Percentiles rank a stretch among this genome's conserved stretches.
phyloP scores from a whole-genome alignment of 2,329 filamentous ascomycete genomes.

The Rhytidhysteron rufulum region DNA sequence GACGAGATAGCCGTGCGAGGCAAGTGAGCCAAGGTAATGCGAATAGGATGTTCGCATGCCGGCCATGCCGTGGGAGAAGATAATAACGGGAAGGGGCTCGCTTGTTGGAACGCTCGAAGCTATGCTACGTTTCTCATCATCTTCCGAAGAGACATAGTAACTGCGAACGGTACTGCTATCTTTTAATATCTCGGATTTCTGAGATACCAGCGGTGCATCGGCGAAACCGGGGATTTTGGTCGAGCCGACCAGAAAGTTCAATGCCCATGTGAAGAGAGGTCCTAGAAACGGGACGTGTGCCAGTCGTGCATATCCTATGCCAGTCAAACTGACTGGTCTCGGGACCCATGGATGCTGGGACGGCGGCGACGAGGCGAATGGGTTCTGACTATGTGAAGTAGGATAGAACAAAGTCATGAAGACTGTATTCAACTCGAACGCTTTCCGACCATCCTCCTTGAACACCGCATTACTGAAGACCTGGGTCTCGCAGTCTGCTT shows the following conservation, averaged over 20 bases:
- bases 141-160: slow-evolving; percentile 13
- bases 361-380: slow-evolving; percentile 13
- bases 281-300: slow-evolving; percentile 36
- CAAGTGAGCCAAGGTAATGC: slow-evolving; percentile 44
- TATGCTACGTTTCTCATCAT: slow-evolving; percentile 13
- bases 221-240: slow-evolving; percentile 42
- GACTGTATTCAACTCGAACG: slow-evolving; percentile 29
- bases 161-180: slow-evolving; percentile 4
- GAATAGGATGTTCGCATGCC: slow-evolving; percentile 44
- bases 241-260: slow-evolving; percentile 41
- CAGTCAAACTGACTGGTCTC: slow-evolving; percentile 40
- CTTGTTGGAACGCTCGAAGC: slow-evolving; percentile 15
- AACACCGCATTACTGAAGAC: slow-evolving; percentile 34
- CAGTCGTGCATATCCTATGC: slow-evolving; percentile 43
- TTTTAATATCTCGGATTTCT: slow-evolving; percentile 2
- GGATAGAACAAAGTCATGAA: slow-evolving; percentile 39
- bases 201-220: slow-evolving; percentile 37
- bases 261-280: slow-evolving; percentile 35
- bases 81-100: slow-evolving; percentile 37
- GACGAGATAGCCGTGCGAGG: slow-evolving; percentile 44
- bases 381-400: slow-evolving; percentile 19
- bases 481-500: slow-evolving; percentile 34
- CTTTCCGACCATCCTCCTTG: slow-evolving; percentile 36
- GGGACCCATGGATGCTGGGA: slow-evolving; percentile 41
- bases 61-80: slow-evolving; percentile 48